These are phyloP conservation scores for Phytopythium helicoides DNA, from an alignment of 352 stramenopile species.

Conservation along the genomic window DNA sequence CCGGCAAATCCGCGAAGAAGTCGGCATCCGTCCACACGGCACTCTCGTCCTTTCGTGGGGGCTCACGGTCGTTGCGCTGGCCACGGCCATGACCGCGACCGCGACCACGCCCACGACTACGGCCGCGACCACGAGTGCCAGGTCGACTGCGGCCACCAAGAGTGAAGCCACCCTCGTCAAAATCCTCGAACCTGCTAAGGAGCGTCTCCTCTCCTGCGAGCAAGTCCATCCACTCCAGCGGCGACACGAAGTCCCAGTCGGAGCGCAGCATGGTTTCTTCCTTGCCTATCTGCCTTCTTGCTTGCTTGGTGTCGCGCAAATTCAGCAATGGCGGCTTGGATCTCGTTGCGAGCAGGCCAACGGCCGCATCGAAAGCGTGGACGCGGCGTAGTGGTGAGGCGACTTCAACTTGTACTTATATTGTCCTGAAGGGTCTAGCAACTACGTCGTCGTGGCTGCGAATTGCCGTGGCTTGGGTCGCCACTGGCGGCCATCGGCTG, in stretches of 20 bases:
- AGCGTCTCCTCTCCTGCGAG: conserved; percentile 51
- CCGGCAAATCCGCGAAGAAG: conserved; percentile 55
- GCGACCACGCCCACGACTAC: not conserved
- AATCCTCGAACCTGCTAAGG: conserved; percentile 26
- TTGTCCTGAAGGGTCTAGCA: not conserved
- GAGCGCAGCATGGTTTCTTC: conserved; percentile 35
- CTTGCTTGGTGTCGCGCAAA: not conserved
- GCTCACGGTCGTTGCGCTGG: conserved; percentile 1
- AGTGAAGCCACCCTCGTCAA: no score
- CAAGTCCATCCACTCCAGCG: conserved; percentile 41
- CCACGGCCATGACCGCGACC: not conserved
- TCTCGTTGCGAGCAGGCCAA: no score
- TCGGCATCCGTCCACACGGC: conserved; percentile 15
- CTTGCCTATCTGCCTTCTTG: conserved; percentile 3
- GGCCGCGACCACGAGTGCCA: no score
- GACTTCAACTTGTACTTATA: no score
- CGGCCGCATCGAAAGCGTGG: conserved; percentile 3
- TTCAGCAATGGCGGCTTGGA: no score
- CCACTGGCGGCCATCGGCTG: conserved; percentile 30
- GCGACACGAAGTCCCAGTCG: conserved; percentile 53
- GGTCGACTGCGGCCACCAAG: no score
- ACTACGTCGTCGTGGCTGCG: conserved; percentile 8
- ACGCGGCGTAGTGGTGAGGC: no score
- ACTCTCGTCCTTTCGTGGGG: conserved; percentile 14
- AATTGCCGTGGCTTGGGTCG: conserved; percentile 73